Evolutionary conservation across 1,284 basidiomycete genomes (phyloP).

Genomic region (Ustilago crameri): DNA sequence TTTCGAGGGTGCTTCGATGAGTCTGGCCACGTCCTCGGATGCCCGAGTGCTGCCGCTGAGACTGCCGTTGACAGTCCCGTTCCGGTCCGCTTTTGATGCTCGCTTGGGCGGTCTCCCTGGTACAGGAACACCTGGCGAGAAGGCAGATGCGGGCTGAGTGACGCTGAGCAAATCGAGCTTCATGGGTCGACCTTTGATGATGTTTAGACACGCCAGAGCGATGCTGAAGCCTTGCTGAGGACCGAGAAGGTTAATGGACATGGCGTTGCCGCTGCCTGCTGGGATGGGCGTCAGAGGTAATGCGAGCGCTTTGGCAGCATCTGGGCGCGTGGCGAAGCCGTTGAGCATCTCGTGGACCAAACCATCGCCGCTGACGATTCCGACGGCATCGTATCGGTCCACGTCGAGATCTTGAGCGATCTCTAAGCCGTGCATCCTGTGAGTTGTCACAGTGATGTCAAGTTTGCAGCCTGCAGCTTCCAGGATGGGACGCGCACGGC

Average conservation of each 20-base stretch:
- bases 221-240: conserved; percentile 61
- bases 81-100: conserved; percentile 4
- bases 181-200: conserved; percentile 83
- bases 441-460: conserved; percentile 73
- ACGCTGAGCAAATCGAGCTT: conserved; percentile 84
- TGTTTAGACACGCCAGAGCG: conserved; percentile 78
- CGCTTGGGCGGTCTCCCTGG: conserved; percentile 27
- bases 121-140: conserved; percentile 33
- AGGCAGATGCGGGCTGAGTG: conserved; percentile 72
- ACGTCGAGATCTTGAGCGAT: conserved; percentile 76
- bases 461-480: conserved; percentile 78
- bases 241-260: conserved; percentile 77
- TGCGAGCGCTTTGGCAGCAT: conserved; percentile 77
- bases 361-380: conserved; percentile 90
- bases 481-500: conserved; percentile 81
- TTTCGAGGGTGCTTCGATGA: conserved; percentile 39
- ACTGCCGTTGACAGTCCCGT: conserved; percentile 21
- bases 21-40: conserved; percentile 27
- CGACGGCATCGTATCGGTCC: conserved; percentile 75
- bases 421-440: conserved; percentile 78
- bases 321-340: conserved; percentile 80
- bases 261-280: conserved; percentile 84
- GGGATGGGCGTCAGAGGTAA: conserved; percentile 88
- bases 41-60: conserved; percentile 15
- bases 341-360: conserved; percentile 91